Percentiles rank a stretch among this genome's conserved stretches.
These are phyloP conservation scores for Termitomyces sp. DNA, from an alignment of 768 basidiomycete genomes.

Conservation along the genomic window DNA sequence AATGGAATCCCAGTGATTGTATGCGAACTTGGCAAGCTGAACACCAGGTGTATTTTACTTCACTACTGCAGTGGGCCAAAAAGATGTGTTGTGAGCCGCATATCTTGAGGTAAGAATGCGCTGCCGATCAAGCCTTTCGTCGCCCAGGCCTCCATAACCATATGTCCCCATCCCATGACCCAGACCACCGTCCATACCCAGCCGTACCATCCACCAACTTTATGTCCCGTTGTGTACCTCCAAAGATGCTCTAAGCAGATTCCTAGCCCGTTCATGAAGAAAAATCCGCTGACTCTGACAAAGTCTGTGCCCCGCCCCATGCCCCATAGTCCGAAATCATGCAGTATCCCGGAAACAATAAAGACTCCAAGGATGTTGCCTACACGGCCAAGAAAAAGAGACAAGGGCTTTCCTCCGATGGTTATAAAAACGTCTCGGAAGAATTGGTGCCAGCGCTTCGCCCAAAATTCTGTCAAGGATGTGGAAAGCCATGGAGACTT, in stretches of 20 bases:
- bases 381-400: conserved; percentile 41
- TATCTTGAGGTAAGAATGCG: conserved; percentile 33
- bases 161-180: conserved; percentile 45
- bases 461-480: conserved; percentile 65
- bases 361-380: conserved; percentile 60
- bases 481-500: conserved; percentile 54
- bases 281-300: conserved; percentile 44
- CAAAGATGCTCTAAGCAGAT: conserved; percentile 48
- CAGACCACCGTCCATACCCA: conserved; percentile 51
- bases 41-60: not conserved
- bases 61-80: conserved; percentile 19
- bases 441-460: conserved; percentile 65
- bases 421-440: conserved; percentile 58
- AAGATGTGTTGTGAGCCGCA: conserved; percentile 33
- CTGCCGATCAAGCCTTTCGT: conserved; percentile 41
- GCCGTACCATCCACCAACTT: conserved; percentile 48
- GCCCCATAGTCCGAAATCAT: conserved; percentile 57
- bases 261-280: conserved; percentile 56
- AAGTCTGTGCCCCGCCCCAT: conserved; percentile 55
- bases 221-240: conserved; percentile 40
- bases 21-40: no score
- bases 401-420: conserved; percentile 47
- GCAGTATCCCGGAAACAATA: conserved; percentile 56
- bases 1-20: not conserved
- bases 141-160: conserved; percentile 51